Conservation (phyloP, 2,329 filamentous ascomycete genomes). For the Colletotrichum sp. region DNA sequence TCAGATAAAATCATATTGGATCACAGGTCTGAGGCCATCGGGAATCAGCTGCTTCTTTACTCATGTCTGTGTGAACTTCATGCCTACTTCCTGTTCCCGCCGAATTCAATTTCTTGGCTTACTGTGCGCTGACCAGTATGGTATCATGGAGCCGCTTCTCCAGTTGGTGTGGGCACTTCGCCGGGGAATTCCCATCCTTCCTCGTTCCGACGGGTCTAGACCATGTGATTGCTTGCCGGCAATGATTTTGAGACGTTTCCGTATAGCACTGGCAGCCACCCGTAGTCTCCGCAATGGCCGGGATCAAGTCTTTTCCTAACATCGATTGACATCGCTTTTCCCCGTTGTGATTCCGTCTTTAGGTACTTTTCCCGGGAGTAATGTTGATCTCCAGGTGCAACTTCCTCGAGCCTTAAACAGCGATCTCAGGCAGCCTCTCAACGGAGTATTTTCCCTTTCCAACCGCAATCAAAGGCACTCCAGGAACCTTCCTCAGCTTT, state of each 20-base stretch:
- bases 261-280: too few relatives aligned
- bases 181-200: background rate
- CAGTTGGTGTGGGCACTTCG: background rate
- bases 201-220: background rate
- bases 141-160: background rate
- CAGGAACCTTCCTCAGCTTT: background rate
- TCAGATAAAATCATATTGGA: background rate
- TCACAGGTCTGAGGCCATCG: background rate
- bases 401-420: background rate
- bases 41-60: background rate
- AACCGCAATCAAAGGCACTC: background rate
- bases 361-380: too few relatives aligned
- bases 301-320: too few relatives aligned
- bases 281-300: too few relatives aligned
- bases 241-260: too few relatives aligned
- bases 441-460: background rate
- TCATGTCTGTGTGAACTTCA: background rate
- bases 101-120: accelerated
- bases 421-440: background rate
- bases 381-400: too few relatives aligned
- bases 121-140: background rate
- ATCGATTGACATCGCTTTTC: too few relatives aligned
- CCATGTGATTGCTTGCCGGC: background rate
- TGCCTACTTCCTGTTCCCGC: accelerated
- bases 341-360: too few relatives aligned